Evolutionary conservation across 192 early-diverging fungal genomes (phyloP).

Genomic region (Tieghemiomyces parasiticus): DNA sequence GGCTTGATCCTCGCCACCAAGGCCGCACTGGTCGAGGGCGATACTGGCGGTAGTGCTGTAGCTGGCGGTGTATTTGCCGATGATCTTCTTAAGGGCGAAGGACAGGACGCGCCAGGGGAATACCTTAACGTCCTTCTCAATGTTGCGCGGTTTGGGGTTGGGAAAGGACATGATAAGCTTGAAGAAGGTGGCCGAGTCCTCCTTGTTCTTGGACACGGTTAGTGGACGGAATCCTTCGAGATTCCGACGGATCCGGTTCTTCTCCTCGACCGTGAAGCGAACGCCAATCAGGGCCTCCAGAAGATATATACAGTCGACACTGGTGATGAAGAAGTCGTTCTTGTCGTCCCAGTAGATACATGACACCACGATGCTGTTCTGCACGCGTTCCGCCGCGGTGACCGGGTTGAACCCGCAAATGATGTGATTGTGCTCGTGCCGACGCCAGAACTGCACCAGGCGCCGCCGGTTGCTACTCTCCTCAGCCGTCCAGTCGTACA

Average conservation of each 20-base stretch:
- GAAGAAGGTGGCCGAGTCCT: slow-evolving; percentile 65
- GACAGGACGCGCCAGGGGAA: slow-evolving; percentile 63
- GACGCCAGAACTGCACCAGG: slow-evolving; percentile 60
- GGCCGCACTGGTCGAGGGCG: not conserved
- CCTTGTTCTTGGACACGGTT: slow-evolving; percentile 62
- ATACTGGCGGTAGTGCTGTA: slow-evolving; percentile 10
- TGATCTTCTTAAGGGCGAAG: slow-evolving; percentile 59
- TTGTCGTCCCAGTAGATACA: slow-evolving; percentile 67
- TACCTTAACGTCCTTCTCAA: slow-evolving; percentile 81
- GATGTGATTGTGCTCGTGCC: slow-evolving; percentile 47
- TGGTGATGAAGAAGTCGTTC: slow-evolving; percentile 63
- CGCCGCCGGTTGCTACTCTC: slow-evolving; percentile 48
- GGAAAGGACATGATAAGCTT: slow-evolving; percentile 70
- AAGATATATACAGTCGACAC: slow-evolving; percentile 62
- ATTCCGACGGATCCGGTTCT: slow-evolving; percentile 78
- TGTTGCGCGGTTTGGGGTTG: slow-evolving; percentile 70
- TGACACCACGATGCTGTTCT: slow-evolving; percentile 56
- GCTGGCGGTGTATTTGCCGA: slow-evolving; percentile 39
- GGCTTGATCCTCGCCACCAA: not conserved
- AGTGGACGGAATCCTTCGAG: slow-evolving; percentile 63
- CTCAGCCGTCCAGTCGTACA: slow-evolving; percentile 44
- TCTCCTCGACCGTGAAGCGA: slow-evolving; percentile 66
- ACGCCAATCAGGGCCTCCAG: slow-evolving; percentile 59
- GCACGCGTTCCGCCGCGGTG: slow-evolving; percentile 35
- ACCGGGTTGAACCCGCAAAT: slow-evolving; percentile 44